Evolutionary conservation across 2,329 filamentous ascomycete genomes (phyloP), one percentile per base, ranked within the genome.

Genomic region (Fusarium dimerum): DNA sequence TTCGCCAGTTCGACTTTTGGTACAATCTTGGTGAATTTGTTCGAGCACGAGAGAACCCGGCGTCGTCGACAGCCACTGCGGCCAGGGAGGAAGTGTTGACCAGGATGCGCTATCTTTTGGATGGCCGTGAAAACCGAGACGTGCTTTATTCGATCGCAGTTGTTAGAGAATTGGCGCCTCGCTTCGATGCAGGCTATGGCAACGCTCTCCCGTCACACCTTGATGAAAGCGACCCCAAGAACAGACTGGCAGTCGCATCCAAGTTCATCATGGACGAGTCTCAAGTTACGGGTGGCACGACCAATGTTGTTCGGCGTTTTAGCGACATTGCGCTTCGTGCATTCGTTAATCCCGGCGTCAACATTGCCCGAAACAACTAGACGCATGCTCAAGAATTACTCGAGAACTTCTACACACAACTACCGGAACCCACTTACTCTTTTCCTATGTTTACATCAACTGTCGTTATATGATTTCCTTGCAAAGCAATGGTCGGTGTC

Each of bases 101-200:
- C 5, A 79, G 80, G 47, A 83, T 91, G 70, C 85, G 90, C 32
- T 80, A 80, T 50, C 78, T 93, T 18, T 79, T 96, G 12, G 88
- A 91, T 61, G 88, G 88, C 44, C 83, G 87, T 20, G 92, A 97
- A 73, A 94, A 93, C 65, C 85, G 92, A 48, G 92, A 97, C 68
- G 87, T 96, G 16, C 83, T 97, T 51, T 96, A 96, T 72, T 94
- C 90, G 0, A 87, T 96, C 59, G 90, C 89, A 9, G 84, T 96
- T 50, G 85, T 89, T 15, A 85, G 91, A 26, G 85, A 92, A 56
- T 78, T 92, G 45, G 86, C 88, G 43, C 84, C 85, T 32, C 82
- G 85, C 43, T 84, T 81, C 65, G 81, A 81, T 13, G 76, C 84
- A 11, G 81, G 80, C 58, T 82, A 82, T 32, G 81, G 81, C 57